Evolutionary conservation across 768 basidiomycete species (phyloP), one percentile per base, ranked within the genome.

Genomic region (Serendipita indica): DNA sequence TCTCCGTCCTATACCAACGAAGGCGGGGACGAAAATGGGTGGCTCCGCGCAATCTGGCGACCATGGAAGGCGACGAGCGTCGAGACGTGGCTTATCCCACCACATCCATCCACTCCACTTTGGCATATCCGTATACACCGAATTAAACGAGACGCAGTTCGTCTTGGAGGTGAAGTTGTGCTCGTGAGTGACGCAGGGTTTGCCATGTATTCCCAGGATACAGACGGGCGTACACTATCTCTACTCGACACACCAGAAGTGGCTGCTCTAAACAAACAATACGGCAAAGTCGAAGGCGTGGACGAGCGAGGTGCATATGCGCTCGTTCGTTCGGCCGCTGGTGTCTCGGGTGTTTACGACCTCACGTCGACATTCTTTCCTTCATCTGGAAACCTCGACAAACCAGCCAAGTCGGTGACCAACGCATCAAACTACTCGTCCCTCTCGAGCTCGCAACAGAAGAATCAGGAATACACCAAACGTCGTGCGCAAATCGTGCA

Each of bases 41-140:
- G 80, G 77, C 70, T 88, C 39, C 72, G 79, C 57, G 79, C 81
- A 41, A 79, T 79, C 73, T 88, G 86, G 86, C 76, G 79, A 64
- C 85, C 85, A 13, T 87, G 83, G 83, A 72, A 73, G 39, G 84
- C 79, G 67, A 83, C 84, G 30, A 72, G 77, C 60, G 79, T 88
- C 43, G 84, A 86, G 70, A 87, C 85, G 22, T 84, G 80, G 81
- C 74, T 86, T 14, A 71, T 85, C 4, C 84, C 84, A 1, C 84
- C 86, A 2, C 73, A 75, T 35, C 59, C 65, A 14, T 76, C 71
- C 3, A 72, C 79, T 4, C 80, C 82, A 2, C 70, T 80, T 18
- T 86, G 83, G 83, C 83, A 88, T 65, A 65, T 85, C 30, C 75
- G 84, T 5, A 73, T 84, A 0, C 84, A 86, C 68, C 76, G 82